Evolutionary conservation across 768 basidiomycete genomes (phyloP).

Genomic region (Asterophora parasitica): DNA sequence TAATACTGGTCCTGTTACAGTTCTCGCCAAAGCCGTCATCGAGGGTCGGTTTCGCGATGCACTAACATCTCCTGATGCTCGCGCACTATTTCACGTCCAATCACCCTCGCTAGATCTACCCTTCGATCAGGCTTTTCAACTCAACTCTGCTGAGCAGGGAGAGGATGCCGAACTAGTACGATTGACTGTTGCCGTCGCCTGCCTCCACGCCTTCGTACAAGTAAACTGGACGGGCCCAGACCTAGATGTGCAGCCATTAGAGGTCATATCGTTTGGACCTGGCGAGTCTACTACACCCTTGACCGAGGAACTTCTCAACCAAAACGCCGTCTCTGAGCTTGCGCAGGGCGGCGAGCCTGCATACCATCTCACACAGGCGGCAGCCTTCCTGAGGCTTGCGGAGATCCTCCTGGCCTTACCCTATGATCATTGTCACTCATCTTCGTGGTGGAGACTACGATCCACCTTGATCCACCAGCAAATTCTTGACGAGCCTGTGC

Average conservation of each 20-base stretch:
- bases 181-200: slow-evolving; percentile 69
- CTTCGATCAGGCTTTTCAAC: slow-evolving; percentile 34
- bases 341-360: slow-evolving; percentile 90
- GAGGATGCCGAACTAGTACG: slow-evolving; percentile 45
- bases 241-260: slow-evolving; percentile 52
- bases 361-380: slow-evolving; percentile 77
- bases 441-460: slow-evolving; percentile 84
- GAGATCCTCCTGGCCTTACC: slow-evolving; percentile 59
- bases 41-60: slow-evolving; percentile 55
- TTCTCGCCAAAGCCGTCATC: slow-evolving; percentile 51
- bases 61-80: slow-evolving; percentile 42
- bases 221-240: slow-evolving; percentile 96
- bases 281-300: slow-evolving; percentile 17
- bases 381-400: slow-evolving; percentile 72
- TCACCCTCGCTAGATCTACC: slow-evolving; percentile 25
- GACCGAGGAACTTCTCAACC: slow-evolving; percentile 52
- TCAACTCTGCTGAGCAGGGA: slow-evolving; percentile 16
- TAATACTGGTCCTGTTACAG: slow-evolving; percentile 17
- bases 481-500: slow-evolving; percentile 79
- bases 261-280: slow-evolving; percentile 30
- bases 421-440: slow-evolving; percentile 45
- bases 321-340: slow-evolving; percentile 67
- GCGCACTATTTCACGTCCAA: slow-evolving; percentile 31
- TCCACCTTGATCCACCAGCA: slow-evolving; percentile 67
- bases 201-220: slow-evolving; percentile 88